A percentile compares a stretch with the other conserved stretches of the same genome.
These are phyloP conservation scores for Ocimum tenuiflorum DNA, from an alignment of 257 asterid species.

Conservation along the genomic window DNA sequence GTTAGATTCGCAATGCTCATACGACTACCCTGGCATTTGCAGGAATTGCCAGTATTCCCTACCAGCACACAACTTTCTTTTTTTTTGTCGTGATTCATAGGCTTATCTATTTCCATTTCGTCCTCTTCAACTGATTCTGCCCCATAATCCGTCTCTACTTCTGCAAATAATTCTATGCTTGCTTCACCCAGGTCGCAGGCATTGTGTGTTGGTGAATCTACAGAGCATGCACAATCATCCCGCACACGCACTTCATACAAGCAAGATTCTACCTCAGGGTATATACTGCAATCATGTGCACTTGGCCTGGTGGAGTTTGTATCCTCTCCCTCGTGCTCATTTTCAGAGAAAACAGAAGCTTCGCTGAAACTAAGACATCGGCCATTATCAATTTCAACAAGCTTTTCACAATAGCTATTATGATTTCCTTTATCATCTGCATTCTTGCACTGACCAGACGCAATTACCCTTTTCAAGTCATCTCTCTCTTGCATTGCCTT, in stretches of 20 bases:
- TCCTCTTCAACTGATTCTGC: constrained; percentile 13
- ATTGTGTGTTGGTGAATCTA: constrained; percentile 19
- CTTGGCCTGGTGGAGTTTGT: no score
- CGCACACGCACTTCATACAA: constrained; percentile 45
- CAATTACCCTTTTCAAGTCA: constrained; percentile 47
- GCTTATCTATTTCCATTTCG: constrained; percentile 15
- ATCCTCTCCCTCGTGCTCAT: constrained; percentile 14
- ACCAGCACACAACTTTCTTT: no score
- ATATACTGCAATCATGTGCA: neutral
- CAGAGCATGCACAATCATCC: constrained; percentile 23
- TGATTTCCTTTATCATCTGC: constrained; percentile 21
- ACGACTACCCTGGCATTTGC: neutral
- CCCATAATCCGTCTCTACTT: constrained; percentile 4
- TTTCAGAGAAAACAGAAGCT: constrained; percentile 10
- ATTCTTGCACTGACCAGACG: constrained; percentile 35
- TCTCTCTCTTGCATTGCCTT: constrained; percentile 86
- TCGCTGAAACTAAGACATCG: constrained; percentile 26
- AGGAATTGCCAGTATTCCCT: no score
- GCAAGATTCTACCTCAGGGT: constrained; percentile 17
- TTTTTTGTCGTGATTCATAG: no score
- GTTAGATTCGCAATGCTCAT: neutral
- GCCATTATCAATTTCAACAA: constrained; percentile 43
- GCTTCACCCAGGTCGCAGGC: constrained; percentile 21
- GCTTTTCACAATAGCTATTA: constrained; percentile 41
- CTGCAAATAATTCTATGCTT: neutral